phyloP scores from a whole-genome alignment of 2,329 filamentous ascomycete species.

The Fusarium torulosum region DNA sequence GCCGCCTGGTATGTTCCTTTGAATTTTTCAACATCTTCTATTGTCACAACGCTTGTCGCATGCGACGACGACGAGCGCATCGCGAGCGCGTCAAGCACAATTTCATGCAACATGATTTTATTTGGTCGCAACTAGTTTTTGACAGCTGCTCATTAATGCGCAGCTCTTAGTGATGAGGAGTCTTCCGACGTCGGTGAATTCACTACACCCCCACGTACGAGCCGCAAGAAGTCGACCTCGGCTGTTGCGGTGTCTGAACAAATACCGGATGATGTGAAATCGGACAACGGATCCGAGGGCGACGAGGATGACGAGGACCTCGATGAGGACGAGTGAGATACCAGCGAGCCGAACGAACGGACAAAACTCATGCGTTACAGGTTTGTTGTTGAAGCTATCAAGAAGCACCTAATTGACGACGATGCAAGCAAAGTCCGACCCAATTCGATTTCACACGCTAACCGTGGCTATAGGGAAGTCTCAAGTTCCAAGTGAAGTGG shows the following conservation, averaged over 20 bases:
- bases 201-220: constrained; percentile 40
- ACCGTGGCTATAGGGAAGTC: constrained; percentile 55
- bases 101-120: not conserved
- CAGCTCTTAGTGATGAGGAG: constrained; percentile 56
- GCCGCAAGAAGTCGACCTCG: constrained; percentile 47
- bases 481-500: constrained; percentile 83
- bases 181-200: constrained; percentile 52
- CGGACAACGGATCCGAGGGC: constrained; percentile 48
- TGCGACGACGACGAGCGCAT: constrained; percentile 16
- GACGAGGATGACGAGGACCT: constrained; percentile 55
- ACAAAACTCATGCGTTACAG: constrained; percentile 56
- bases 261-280: constrained; percentile 46
- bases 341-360: constrained; percentile 34
- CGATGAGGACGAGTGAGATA: constrained; percentile 59
- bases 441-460: not conserved
- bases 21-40: no score
- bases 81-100: constrained; percentile 11
- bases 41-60: constrained; percentile 4
- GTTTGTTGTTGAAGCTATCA: constrained; percentile 80
- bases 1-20: constrained; percentile 46
- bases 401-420: constrained; percentile 71
- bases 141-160: constrained; percentile 35
- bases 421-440: constrained; percentile 56
- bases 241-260: constrained; percentile 25
- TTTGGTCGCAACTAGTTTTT: constrained; percentile 9